Evolutionary conservation across 2,329 filamentous ascomycete genomes (phyloP), one percentile per base, ranked within the genome.

Genomic region (Rhynchosporium agropyri): DNA sequence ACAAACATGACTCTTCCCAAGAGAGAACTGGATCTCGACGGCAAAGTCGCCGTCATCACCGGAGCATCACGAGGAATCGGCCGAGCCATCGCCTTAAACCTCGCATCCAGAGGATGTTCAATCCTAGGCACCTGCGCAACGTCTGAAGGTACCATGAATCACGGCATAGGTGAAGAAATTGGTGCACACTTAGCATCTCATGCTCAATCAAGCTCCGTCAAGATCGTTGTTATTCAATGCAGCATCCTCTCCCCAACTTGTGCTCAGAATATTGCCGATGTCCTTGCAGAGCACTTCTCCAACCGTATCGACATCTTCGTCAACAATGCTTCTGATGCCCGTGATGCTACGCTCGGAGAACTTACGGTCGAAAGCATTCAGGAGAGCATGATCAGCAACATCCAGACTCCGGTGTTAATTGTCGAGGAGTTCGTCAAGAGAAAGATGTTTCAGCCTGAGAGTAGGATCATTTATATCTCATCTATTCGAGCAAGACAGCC

Each of bases 21-120:
- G 10, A 72, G 65, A 58, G 62, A 63, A 5, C 66, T 63, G 59
- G 65, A 65, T 1, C 77, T 92, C 2, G 82, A 81, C 36, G 89
- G 88, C 20, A 83, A 84, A 55, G 88, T 92, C 0, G 90, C 88
- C 26, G 80, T 90, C 66, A 80, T 90, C 74, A 90, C 87, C 15
- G 87, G 84, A 46, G 78, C 83, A 55, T 85, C 86, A 57, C 85
- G 86, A 51, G 88, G 88, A 61, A 90, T 90, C 70, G 88, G 87
- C 43, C 79, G 81, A 63, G 86, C 86, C 57, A 87, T 88, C 62
- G 86, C 87, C 67, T 79, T 89, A 60, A 86, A 89, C 76, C 85
- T 90, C 40, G 87, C 83, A 74, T 80, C 82, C 74, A 85, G 86
- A 68, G 87, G 87, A 46, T 84, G 83, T 69, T 84, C 79, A 62